Evolutionary conservation across 768 basidiomycete species (phyloP).

Genomic region (Hortiboletus flavorubellus): DNA sequence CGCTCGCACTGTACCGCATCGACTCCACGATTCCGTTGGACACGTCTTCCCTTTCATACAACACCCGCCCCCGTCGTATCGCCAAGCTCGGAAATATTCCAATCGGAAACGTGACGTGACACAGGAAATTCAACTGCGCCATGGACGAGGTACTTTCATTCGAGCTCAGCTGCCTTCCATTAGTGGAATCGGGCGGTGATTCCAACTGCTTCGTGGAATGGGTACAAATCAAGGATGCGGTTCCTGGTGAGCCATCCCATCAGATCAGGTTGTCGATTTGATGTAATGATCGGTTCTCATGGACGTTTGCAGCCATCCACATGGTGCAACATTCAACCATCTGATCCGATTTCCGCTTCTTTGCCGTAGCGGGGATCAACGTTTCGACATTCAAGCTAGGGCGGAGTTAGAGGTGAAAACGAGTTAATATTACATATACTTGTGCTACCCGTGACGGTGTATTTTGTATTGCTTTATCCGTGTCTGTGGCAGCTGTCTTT

Average conservation of each 20-base stretch:
- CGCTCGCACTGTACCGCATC: conserved; percentile 4
- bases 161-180: conserved; percentile 10
- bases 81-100: conserved; percentile 3
- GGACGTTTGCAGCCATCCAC: conserved; percentile 2
- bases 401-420: too few relatives aligned
- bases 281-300: background rate
- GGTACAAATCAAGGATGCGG: conserved; percentile 11
- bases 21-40: conserved; percentile 11
- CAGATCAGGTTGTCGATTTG: background rate
- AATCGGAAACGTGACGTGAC: conserved; percentile 4
- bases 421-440: too few relatives aligned
- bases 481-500: too few relatives aligned
- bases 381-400: too few relatives aligned
- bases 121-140: conserved; percentile 9
- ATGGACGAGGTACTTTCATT: conserved; percentile 13
- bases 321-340: conserved; percentile 10
- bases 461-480: too few relatives aligned
- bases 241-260: conserved; percentile 6
- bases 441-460: too few relatives aligned
- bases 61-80: conserved; percentile 5
- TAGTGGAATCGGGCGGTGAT: conserved; percentile 6
- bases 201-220: conserved; percentile 7
- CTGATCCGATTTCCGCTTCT: background rate
- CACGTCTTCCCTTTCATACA: conserved; percentile 5
- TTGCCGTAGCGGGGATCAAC: too few relatives aligned